Conservation (phyloP, 495 filamentous ascomycete genomes). For the Lepidopterella palustris region DNA sequence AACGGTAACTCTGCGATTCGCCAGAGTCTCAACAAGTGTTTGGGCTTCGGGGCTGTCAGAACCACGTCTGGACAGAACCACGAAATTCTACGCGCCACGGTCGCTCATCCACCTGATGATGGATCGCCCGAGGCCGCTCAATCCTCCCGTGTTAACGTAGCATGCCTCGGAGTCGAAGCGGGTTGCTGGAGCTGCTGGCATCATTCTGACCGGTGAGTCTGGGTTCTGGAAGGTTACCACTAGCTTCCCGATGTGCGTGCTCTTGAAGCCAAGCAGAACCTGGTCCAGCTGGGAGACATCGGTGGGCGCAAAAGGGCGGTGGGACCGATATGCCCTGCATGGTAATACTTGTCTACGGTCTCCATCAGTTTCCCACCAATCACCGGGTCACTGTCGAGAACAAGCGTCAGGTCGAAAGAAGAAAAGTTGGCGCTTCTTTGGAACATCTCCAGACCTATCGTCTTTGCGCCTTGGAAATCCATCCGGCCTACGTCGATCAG, state of each 20-base stretch:
- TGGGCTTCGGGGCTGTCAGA: neutral
- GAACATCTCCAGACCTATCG: conserved; percentile 11
- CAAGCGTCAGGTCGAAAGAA: conserved; percentile 10
- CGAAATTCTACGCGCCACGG: conserved; percentile 24
- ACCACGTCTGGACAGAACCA: conserved; percentile 15
- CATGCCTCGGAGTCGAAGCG: conserved; percentile 24
- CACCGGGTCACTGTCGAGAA: conserved; percentile 1
- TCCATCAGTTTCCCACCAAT: conserved; percentile 18
- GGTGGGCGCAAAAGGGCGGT: conserved; percentile 3
- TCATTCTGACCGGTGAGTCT: conserved; percentile 15
- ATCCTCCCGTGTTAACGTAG: conserved; percentile 27
- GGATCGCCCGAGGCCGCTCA: conserved; percentile 23
- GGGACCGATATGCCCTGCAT: conserved; percentile 12
- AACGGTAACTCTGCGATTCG: neutral
- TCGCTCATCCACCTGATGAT: conserved; percentile 25
- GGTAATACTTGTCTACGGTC: conserved; percentile 24
- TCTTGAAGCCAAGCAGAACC: conserved; percentile 17
- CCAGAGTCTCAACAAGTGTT: neutral
- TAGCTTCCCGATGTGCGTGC: conserved; percentile 23
- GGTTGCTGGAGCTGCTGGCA: neutral
- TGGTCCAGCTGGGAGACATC: conserved; percentile 19
- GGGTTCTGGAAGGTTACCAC: conserved; percentile 26
- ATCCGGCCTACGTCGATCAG: conserved; percentile 20
- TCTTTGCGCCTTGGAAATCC: conserved; percentile 2
- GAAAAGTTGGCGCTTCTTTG: conserved; percentile 14